Conservation (phyloP, 495 filamentous ascomycete genomes). For the Neurospora sp. region DNA sequence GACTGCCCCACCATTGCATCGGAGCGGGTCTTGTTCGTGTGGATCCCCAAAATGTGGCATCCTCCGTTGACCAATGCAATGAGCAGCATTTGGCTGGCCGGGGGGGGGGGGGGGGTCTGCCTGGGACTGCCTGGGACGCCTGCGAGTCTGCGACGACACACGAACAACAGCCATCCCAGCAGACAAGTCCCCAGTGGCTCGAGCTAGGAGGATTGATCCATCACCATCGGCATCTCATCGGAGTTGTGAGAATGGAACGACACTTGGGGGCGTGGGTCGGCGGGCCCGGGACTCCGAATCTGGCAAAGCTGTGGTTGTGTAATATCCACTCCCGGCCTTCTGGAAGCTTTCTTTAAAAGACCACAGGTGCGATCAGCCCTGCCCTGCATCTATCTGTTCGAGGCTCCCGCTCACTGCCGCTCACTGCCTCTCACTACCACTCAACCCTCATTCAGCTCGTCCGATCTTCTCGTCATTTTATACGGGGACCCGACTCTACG, state of each 20-base stretch:
- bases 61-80: neutral
- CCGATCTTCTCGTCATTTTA: neutral
- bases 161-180: neutral
- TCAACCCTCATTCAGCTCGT: neutral
- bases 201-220: neutral
- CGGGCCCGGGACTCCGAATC: constrained; percentile 1
- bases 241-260: neutral
- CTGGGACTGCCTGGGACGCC: neutral
- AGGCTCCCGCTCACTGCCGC: neutral
- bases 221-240: neutral
- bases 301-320: neutral
- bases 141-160: neutral
- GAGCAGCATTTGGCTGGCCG: neutral
- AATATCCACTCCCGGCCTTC: constrained; percentile 9
- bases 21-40: neutral
- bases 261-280: too few relatives aligned
- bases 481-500: neutral
- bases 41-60: neutral
- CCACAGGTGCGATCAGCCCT: constrained; percentile 12
- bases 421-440: neutral
- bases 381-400: constrained; percentile 5
- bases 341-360: constrained; percentile 17
- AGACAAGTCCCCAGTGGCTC: neutral
- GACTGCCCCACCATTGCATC: neutral
- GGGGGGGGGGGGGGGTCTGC: neutral